Percentiles rank a stretch among this genome's conserved stretches.
Conservation (phyloP, 176 grass and related monocot species). For the Eragrostis nindensis region DNA sequence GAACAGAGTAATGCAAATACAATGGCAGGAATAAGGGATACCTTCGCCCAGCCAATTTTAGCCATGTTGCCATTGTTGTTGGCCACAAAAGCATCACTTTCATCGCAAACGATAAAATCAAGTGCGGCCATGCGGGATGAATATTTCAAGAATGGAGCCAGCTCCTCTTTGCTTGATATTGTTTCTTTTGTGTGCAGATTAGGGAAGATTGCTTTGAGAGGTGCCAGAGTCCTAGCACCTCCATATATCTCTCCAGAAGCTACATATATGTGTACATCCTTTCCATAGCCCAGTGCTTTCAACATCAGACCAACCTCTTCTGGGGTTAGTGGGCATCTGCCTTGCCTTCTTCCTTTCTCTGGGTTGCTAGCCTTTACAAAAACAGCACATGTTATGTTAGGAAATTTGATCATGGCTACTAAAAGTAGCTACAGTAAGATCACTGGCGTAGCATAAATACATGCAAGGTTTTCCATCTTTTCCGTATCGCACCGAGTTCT, state of each 20-base stretch:
- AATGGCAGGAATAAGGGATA: constrained; percentile 22
- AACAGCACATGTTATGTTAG: constrained; percentile 14
- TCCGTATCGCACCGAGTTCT: constrained; percentile 71
- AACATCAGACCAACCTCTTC: constrained; percentile 87
- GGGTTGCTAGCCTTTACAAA: constrained; percentile 65
- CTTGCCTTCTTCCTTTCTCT: constrained; percentile 75
- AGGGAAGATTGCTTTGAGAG: constrained; percentile 67
- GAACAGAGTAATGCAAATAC: neutral
- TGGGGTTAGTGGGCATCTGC: constrained; percentile 80
- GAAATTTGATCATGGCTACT: neutral
- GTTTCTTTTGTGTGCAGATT: constrained; percentile 84
- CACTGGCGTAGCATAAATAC: constrained; percentile 39
- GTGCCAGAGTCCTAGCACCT: constrained; percentile 59
- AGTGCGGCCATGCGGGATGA: constrained; percentile 82
- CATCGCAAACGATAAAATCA: constrained; percentile 85
- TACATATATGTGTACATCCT: constrained; percentile 72
- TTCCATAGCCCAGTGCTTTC: constrained; percentile 64
- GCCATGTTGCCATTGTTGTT: constrained; percentile 92
- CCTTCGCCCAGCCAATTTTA: constrained; percentile 82
- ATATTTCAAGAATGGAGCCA: constrained; percentile 61
- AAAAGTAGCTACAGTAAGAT: constrained; percentile 20
- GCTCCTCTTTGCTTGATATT: constrained; percentile 67
- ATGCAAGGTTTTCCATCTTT: constrained; percentile 82
- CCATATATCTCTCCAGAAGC: constrained; percentile 88
- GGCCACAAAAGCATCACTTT: constrained; percentile 82